Conservation (phyloP, 164 flowering plant species). For the Protea cynaroides region DNA sequence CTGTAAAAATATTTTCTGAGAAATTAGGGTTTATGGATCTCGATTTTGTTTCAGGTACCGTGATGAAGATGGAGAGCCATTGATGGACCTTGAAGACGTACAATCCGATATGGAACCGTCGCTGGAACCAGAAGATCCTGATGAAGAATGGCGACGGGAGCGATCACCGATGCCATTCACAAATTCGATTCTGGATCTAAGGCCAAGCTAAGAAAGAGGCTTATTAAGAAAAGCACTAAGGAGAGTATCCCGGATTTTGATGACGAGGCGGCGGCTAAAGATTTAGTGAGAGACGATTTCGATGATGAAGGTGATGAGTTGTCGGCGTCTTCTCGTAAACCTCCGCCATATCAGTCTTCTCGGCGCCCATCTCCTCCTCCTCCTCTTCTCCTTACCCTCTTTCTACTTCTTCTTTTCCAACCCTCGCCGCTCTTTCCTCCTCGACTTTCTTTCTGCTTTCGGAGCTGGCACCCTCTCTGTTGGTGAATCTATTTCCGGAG, state of each 20-base stretch:
- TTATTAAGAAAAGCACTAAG: conserved; percentile 51
- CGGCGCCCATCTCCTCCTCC: too few species aligned
- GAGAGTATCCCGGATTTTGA: conserved; percentile 20
- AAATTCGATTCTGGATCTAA: conserved; percentile 29
- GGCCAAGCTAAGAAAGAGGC: conserved; percentile 63
- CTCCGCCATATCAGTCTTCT: too few species aligned
- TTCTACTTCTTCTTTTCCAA: too few species aligned
- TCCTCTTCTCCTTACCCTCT: too few species aligned
- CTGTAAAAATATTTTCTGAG: background rate
- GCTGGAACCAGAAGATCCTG: conserved; percentile 23
- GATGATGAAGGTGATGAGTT: conserved; percentile 15
- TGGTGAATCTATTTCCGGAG: too few species aligned
- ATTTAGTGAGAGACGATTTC: conserved; percentile 20
- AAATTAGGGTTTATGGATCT: conserved; percentile 17
- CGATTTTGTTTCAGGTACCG: conserved; percentile 41
- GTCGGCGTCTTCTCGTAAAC: conserved; percentile 20
- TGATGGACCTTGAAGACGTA: conserved; percentile 74
- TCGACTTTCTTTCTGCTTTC: too few species aligned
- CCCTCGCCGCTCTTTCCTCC: too few species aligned
- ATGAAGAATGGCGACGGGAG: conserved; percentile 39
- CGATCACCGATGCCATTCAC: conserved; percentile 56
- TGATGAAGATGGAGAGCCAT: conserved; percentile 87
- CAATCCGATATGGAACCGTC: conserved; percentile 45
- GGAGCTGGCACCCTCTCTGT: too few species aligned
- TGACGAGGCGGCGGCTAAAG: conserved; percentile 19